Evolutionary conservation across 345 rosid genomes (phyloP).

Genomic region (Kernera saxatilis): DNA sequence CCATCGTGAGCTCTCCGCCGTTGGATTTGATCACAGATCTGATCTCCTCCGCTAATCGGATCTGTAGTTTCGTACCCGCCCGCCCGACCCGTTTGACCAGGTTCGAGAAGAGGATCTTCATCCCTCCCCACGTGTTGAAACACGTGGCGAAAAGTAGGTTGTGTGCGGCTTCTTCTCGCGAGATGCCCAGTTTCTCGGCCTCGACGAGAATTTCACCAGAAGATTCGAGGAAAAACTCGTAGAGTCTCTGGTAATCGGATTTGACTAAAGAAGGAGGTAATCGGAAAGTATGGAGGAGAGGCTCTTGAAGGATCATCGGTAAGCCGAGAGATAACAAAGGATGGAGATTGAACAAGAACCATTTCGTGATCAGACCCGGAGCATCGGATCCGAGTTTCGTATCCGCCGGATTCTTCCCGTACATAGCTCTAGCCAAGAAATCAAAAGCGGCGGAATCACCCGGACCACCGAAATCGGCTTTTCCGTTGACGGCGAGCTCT

Average conservation of each 20-base stretch:
- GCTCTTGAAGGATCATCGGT: conserved; percentile 50
- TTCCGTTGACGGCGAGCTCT: conserved; percentile 54
- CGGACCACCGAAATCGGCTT: conserved; percentile 41
- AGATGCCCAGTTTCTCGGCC: conserved; percentile 61
- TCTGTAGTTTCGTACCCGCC: conserved; percentile 58
- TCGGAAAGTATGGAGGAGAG: conserved; percentile 46
- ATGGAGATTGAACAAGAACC: conserved; percentile 65
- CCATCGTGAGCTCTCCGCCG: conserved; percentile 70
- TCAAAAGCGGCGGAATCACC: conserved; percentile 66
- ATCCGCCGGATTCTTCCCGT: conserved; percentile 50
- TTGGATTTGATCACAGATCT: conserved; percentile 52
- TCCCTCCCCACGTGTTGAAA: conserved; percentile 85
- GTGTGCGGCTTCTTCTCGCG: conserved; percentile 80
- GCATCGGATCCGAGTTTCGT: conserved; percentile 62
- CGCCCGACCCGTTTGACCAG: conserved; percentile 65
- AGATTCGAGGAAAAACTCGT: conserved; percentile 58
- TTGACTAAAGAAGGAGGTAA: conserved; percentile 60
- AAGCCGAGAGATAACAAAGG: conserved; percentile 57
- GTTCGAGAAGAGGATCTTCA: conserved; percentile 61
- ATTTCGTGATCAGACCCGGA: conserved; percentile 49
- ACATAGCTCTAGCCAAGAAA: conserved; percentile 53
- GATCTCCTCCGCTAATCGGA: conserved; percentile 63
- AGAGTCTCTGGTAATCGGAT: conserved; percentile 64
- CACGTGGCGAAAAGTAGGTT: conserved; percentile 79
- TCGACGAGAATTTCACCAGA: conserved; percentile 57